These are phyloP conservation scores for Boletus eberwhitei DNA, from an alignment of 768 basidiomycete species.

Conservation along the genomic window DNA sequence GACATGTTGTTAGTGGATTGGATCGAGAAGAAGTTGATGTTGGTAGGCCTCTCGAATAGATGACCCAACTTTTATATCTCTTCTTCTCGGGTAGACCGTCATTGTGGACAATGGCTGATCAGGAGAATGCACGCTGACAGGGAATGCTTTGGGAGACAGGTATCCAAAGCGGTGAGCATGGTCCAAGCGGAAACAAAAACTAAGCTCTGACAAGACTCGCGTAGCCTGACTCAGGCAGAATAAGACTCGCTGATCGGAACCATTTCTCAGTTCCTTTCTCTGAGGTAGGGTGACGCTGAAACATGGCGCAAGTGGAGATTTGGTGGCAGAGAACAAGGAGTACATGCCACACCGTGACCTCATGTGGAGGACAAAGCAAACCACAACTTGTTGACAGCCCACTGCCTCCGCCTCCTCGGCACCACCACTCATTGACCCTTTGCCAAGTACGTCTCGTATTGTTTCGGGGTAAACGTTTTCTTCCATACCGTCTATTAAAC, in stretches of 20 bases:
- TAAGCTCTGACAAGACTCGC: background rate
- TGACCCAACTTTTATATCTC: conserved; percentile 9
- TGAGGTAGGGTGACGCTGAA: background rate
- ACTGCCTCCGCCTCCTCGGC: background rate
- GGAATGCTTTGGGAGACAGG: background rate
- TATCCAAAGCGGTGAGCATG: background rate
- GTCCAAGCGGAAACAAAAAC: conserved; percentile 12
- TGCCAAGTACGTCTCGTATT: conserved; percentile 52
- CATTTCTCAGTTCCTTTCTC: background rate
- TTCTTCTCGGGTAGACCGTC: background rate
- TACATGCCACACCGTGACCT: background rate
- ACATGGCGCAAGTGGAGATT: conserved; percentile 2
- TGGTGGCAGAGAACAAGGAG: conserved; percentile 5
- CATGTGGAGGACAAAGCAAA: background rate
- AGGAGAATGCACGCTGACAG: background rate
- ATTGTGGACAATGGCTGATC: background rate
- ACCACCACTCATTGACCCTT: conserved; percentile 22
- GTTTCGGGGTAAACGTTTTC: conserved; percentile 73
- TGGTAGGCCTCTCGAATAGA: background rate
- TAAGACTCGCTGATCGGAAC: background rate
- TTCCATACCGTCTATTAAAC: conserved; percentile 23
- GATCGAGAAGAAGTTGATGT: background rate
- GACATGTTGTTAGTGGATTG: conserved; percentile 9
- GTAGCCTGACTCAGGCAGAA: background rate
- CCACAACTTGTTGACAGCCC: background rate